phyloP scores from a whole-genome alignment of 1,284 basidiomycete species.

The Ganoderma sinense region DNA sequence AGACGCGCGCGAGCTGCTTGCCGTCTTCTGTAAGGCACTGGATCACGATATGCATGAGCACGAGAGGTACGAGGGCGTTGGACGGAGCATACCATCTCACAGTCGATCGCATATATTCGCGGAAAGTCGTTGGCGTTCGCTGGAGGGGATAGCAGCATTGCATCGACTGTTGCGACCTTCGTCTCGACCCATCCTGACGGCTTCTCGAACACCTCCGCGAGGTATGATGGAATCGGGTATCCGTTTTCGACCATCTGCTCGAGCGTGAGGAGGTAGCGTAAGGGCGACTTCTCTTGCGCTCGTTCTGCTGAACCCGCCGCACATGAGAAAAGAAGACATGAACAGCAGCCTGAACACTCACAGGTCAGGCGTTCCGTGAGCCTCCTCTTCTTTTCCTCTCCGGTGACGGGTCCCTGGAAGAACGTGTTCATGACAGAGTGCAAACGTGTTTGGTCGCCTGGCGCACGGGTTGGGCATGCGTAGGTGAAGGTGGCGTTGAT shows the following conservation, averaged over 20 bases:
- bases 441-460: constrained; percentile 85
- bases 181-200: constrained; percentile 79
- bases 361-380: constrained; percentile 60
- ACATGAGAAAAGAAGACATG: neutral
- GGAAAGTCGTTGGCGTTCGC: constrained; percentile 42
- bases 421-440: constrained; percentile 86
- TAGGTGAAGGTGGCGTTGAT: constrained; percentile 88
- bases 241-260: constrained; percentile 93
- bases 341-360: constrained; percentile 43
- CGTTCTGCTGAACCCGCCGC: constrained; percentile 57
- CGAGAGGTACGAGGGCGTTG: neutral
- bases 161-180: constrained; percentile 50
- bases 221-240: constrained; percentile 85
- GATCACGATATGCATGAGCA: neutral
- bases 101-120: constrained; percentile 81
- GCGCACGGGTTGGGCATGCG: constrained; percentile 89
- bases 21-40: constrained; percentile 89
- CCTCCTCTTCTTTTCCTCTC: constrained; percentile 79
- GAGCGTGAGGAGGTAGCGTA: constrained; percentile 76
- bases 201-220: constrained; percentile 73
- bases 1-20: constrained; percentile 86
- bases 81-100: constrained; percentile 82
- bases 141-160: constrained; percentile 33
- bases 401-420: constrained; percentile 81
- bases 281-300: constrained; percentile 64